A percentile compares a stretch with the other conserved stretches of the same genome.
phyloP scores from a whole-genome alignment of 208 protist genomes.

The Crithidia sp. region DNA sequence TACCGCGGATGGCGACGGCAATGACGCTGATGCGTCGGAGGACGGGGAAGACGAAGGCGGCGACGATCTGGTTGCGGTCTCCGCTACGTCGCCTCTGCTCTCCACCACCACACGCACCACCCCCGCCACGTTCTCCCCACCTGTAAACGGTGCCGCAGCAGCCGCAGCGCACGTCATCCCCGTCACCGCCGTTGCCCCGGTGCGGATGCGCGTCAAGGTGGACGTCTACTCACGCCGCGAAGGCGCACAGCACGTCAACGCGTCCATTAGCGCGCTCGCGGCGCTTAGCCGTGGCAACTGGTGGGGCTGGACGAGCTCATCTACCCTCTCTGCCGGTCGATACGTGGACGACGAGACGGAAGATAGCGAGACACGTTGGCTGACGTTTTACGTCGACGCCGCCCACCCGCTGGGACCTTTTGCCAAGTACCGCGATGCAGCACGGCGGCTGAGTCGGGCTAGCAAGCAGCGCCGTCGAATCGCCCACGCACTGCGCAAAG shows the following conservation, averaged over 20 bases:
- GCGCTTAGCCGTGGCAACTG: not conserved
- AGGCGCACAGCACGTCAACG: slow-evolving; percentile 10
- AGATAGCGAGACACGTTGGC: slow-evolving; percentile 15
- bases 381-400: slow-evolving; percentile 30
- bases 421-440: slow-evolving; percentile 22
- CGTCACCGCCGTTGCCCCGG: slow-evolving; percentile 13
- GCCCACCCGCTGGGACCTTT: slow-evolving; percentile 26
- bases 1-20: no score
- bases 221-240: slow-evolving; percentile 24
- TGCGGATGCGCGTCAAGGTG: slow-evolving; percentile 25
- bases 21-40: no score
- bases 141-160: not conserved
- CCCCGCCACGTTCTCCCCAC: not conserved
- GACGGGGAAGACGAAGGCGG: no score
- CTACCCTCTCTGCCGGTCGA: not conserved
- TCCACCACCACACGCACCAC: no score
- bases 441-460: slow-evolving; percentile 5
- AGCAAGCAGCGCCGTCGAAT: slow-evolving; percentile 1
- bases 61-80: no score
- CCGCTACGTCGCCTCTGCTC: not conserved
- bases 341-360: not conserved
- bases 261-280: not conserved
- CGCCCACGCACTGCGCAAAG: not conserved
- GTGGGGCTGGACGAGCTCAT: not conserved
- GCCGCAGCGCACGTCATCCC: not conserved